A percentile compares a stretch with the other conserved stretches of the same genome.
These are phyloP conservation scores for Paraphoma sp. DNA, from an alignment of 2,329 filamentous ascomycete genomes.

Conservation along the genomic window DNA sequence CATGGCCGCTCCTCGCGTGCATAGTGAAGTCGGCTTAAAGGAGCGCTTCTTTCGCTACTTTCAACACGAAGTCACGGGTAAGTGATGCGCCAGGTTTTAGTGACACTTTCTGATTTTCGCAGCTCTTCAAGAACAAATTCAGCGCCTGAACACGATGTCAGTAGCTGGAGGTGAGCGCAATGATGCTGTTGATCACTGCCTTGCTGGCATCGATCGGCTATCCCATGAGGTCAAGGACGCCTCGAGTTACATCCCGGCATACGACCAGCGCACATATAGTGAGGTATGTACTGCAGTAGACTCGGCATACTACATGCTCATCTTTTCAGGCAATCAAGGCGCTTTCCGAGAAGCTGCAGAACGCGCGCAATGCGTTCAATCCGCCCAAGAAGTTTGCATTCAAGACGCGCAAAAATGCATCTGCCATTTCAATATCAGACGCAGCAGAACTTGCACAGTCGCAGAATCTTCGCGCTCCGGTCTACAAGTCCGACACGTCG, in stretches of 20 bases:
- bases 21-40: slow-evolving; percentile 58
- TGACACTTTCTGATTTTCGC: slow-evolving; percentile 12
- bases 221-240: slow-evolving; percentile 87
- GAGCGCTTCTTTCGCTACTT: slow-evolving; percentile 88
- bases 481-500: slow-evolving; percentile 44
- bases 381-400: slow-evolving; percentile 87
- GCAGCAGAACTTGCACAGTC: slow-evolving; percentile 62
- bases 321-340: slow-evolving; percentile 74
- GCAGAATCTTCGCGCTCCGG: slow-evolving; percentile 52
- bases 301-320: slow-evolving; percentile 7
- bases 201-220: slow-evolving; percentile 79
- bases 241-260: slow-evolving; percentile 80
- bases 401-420: slow-evolving; percentile 64
- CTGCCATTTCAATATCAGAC: slow-evolving; percentile 63
- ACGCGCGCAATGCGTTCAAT: slow-evolving; percentile 67
- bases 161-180: slow-evolving; percentile 75
- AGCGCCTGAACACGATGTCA: slow-evolving; percentile 67
- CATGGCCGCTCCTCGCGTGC: slow-evolving; percentile 18
- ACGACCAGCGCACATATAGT: slow-evolving; percentile 86
- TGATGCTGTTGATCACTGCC: slow-evolving; percentile 80
- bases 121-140: slow-evolving; percentile 82
- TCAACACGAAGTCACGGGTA: slow-evolving; percentile 75
- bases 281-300: slow-evolving; percentile 61
- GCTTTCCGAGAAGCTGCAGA: slow-evolving; percentile 78
- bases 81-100: background rate